Conservation (phyloP, 805 yeast genomes). For the Starmerella scarabaei region DNA sequence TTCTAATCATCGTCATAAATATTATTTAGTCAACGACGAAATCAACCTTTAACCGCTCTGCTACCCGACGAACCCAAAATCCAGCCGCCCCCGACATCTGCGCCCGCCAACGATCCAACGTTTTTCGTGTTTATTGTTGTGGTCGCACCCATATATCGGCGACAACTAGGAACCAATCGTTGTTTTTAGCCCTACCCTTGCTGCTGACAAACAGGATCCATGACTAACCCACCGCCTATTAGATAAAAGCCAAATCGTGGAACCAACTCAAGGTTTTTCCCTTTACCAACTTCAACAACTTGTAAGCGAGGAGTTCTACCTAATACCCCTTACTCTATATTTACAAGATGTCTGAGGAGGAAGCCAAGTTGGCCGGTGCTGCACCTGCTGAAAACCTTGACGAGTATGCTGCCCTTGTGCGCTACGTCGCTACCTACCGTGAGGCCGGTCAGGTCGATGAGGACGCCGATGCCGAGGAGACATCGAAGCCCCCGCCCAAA, state of each 20-base stretch:
- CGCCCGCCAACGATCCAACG: too few relatives aligned
- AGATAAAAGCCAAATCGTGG: constrained; percentile 12
- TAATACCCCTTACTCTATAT: constrained; percentile 21
- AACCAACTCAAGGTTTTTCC: neutral
- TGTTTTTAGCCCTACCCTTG: constrained; percentile 18
- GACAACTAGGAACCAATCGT: constrained; percentile 13
- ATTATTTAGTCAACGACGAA: neutral
- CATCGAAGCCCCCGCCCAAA: constrained; percentile 53
- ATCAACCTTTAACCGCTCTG: too few relatives aligned
- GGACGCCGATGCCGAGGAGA: constrained; percentile 45
- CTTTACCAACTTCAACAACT: constrained; percentile 14
- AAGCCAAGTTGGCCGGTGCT: constrained; percentile 16
- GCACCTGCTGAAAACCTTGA: constrained; percentile 33
- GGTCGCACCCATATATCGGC: constrained; percentile 11
- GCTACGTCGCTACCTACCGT: constrained; percentile 28
- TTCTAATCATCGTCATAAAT: neutral
- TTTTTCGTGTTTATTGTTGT: constrained; percentile 17
- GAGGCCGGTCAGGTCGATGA: constrained; percentile 33
- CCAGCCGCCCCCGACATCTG: too few relatives aligned
- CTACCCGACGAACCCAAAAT: too few relatives aligned
- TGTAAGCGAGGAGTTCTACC: constrained; percentile 12
- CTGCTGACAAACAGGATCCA: constrained; percentile 1
- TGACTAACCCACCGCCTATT: constrained; percentile 14
- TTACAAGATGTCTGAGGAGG: constrained; percentile 23
- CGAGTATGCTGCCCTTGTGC: constrained; percentile 28